These are phyloP conservation scores for Penicillium steckii DNA, from an alignment of 495 filamentous ascomycete species.

Conservation along the genomic window DNA sequence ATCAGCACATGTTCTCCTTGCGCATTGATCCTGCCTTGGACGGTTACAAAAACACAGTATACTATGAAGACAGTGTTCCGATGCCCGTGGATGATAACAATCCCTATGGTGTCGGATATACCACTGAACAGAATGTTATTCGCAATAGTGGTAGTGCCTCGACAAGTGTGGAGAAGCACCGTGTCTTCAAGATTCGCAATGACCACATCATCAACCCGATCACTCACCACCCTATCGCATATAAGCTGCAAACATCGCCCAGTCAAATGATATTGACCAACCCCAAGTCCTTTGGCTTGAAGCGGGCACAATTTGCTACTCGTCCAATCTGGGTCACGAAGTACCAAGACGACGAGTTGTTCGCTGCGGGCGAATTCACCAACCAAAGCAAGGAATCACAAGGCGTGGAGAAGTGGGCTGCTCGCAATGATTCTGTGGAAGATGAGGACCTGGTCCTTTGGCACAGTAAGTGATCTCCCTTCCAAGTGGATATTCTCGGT, in stretches of 20 bases:
- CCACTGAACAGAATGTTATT: conserved; percentile 59
- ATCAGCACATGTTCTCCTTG: conserved; percentile 91
- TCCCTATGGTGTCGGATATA: conserved; percentile 77
- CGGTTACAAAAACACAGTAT: conserved; percentile 67
- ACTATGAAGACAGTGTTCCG: conserved; percentile 69
- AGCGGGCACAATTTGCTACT: conserved; percentile 79
- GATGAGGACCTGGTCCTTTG: conserved; percentile 44
- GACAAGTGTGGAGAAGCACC: conserved; percentile 60
- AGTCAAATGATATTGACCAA: conserved; percentile 81
- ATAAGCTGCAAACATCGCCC: conserved; percentile 70
- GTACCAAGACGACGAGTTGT: conserved; percentile 79
- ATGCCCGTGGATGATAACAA: conserved; percentile 71
- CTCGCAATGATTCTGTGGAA: conserved; percentile 48
- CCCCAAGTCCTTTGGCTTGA: conserved; percentile 64
- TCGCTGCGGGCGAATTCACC: conserved; percentile 80
- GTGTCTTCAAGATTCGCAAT: conserved; percentile 83
- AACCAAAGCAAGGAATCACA: conserved; percentile 72
- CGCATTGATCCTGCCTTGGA: conserved; percentile 83
- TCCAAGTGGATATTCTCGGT: neutral
- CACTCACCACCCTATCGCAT: conserved; percentile 74
- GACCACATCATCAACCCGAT: conserved; percentile 62
- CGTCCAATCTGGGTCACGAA: conserved; percentile 80
- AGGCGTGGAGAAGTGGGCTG: conserved; percentile 41
- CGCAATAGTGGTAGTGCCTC: conserved; percentile 61
- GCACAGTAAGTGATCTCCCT: conserved; percentile 35